These are phyloP conservation scores for Datura wrightii DNA, from an alignment of 257 asterid species.

Conservation along the genomic window DNA sequence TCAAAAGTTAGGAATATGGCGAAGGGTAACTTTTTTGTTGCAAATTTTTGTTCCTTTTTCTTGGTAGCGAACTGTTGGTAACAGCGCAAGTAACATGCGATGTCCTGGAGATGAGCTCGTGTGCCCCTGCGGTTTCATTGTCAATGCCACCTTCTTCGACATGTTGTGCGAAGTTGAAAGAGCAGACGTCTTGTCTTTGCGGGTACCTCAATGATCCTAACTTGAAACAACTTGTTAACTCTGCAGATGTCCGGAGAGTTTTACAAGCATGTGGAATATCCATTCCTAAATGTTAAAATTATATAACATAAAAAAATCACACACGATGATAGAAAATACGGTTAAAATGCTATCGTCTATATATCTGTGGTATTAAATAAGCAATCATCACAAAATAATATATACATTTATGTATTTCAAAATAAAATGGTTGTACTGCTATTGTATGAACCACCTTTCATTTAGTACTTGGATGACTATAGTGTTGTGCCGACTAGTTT, in stretches of 20 bases:
- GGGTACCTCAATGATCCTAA: slow-evolving; percentile 31
- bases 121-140: too few relatives aligned
- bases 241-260: slow-evolving; percentile 30
- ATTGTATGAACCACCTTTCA: too few relatives aligned
- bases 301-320: background rate
- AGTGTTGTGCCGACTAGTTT: too few relatives aligned
- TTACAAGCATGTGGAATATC: slow-evolving; percentile 32
- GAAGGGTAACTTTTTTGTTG: slow-evolving; percentile 17
- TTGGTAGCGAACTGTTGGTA: background rate
- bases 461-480: too few relatives aligned
- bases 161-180: too few relatives aligned
- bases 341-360: background rate
- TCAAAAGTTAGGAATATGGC: too few relatives aligned
- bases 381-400: too few relatives aligned
- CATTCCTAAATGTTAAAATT: slow-evolving; percentile 20
- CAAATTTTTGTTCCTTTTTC: background rate
- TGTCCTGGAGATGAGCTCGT: too few relatives aligned
- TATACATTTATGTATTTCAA: too few relatives aligned
- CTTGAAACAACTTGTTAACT: slow-evolving; percentile 29
- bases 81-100: slow-evolving; percentile 37
- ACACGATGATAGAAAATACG: background rate
- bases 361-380: background rate
- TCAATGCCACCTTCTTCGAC: too few relatives aligned
- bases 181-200: background rate
- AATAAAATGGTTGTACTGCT: too few relatives aligned